Percentiles rank a stretch among this genome's conserved stretches.
Conservation (phyloP, 352 stramenopile species). For the Phytophthora niederhauseri region DNA sequence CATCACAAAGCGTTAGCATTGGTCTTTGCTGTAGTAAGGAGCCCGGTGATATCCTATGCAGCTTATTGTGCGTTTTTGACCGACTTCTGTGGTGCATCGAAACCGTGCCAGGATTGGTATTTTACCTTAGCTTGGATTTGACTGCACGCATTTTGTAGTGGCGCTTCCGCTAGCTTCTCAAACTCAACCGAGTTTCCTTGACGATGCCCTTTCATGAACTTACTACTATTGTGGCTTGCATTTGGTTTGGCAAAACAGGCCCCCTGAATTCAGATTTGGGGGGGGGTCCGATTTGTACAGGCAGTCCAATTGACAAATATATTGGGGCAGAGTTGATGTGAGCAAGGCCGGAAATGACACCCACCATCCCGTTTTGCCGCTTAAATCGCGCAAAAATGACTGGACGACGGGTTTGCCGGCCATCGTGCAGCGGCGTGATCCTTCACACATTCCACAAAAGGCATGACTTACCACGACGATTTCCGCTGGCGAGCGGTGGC, state of each 20-base stretch:
- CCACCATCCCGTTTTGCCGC: not conserved
- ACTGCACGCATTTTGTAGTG: no score
- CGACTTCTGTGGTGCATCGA: no score
- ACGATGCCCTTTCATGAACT: no score
- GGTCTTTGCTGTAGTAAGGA: no score
- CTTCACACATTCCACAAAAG: not conserved
- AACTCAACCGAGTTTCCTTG: no score
- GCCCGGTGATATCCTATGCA: no score
- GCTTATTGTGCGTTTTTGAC: no score
- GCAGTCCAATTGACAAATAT: not conserved
- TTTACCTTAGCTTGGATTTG: no score
- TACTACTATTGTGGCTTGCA: not conserved
- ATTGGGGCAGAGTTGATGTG: not conserved
- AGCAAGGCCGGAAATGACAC: not conserved
- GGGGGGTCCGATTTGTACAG: not conserved
- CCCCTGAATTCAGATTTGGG: constrained; percentile 4
- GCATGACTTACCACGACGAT: constrained; percentile 15
- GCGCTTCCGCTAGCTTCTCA: no score
- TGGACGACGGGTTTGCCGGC: not conserved
- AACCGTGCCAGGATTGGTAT: no score
- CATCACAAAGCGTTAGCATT: no score
- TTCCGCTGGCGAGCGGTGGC: constrained; percentile 17
- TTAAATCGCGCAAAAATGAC: not conserved
- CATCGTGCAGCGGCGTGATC: not conserved
- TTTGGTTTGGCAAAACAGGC: not conserved